Evolutionary conservation across 805 yeast genomes (phyloP).

Genomic region (Lachancea meyersii): DNA sequence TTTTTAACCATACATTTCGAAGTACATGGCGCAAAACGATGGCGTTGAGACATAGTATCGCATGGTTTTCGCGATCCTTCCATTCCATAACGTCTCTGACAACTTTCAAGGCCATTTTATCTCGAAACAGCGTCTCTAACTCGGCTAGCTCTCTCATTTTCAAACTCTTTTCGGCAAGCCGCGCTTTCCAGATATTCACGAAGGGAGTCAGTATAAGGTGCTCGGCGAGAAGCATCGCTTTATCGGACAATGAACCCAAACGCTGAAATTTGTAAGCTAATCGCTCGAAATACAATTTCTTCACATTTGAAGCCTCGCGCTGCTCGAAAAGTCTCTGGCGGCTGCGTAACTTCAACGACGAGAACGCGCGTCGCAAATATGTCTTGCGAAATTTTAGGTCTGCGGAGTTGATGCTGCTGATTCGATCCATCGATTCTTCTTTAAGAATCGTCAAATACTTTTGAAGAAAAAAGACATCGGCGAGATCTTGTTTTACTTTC

Average conservation of each 20-base stretch:
- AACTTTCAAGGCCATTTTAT: constrained; percentile 10
- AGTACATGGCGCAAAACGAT: constrained; percentile 13
- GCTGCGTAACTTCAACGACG: background rate
- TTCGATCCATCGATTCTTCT: background rate
- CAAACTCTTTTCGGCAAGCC: background rate
- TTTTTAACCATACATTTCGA: constrained; percentile 18
- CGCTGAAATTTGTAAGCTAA: background rate
- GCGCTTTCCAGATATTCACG: background rate
- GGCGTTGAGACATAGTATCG: constrained; percentile 4
- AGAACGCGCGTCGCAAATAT: background rate
- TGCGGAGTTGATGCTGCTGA: background rate
- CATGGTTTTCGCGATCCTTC: constrained; percentile 13
- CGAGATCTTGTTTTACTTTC: constrained; percentile 17
- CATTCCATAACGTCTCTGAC: constrained; percentile 8
- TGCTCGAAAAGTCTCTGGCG: background rate
- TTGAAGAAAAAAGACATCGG: constrained; percentile 23
- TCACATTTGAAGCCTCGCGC: background rate
- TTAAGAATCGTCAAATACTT: constrained; percentile 13
- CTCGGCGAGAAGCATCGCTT: background rate
- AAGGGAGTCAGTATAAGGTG: background rate
- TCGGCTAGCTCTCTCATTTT: background rate
- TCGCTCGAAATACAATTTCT: background rate
- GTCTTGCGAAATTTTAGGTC: background rate
- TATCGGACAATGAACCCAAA: background rate
- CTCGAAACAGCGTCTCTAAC: constrained; percentile 12